Conservation (phyloP, 1,284 basidiomycete species). For the Cystobasidium pallidum region DNA sequence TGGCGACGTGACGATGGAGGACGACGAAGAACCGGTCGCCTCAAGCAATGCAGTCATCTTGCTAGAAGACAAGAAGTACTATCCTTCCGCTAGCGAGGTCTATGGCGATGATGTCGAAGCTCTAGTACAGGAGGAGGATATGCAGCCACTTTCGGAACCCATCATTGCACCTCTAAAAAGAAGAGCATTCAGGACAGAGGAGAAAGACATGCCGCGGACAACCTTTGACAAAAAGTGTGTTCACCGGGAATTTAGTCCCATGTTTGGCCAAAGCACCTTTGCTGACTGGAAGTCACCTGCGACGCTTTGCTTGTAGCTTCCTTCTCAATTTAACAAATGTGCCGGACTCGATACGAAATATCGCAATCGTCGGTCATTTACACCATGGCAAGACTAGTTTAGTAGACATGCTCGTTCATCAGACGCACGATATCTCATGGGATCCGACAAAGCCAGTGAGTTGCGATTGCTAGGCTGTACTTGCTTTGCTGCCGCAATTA, state of each 20-base stretch:
- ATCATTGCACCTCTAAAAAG: slow-evolving; percentile 94
- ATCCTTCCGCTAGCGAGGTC: slow-evolving; percentile 86
- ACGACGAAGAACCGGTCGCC: slow-evolving; percentile 48
- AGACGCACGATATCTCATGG: slow-evolving; percentile 94
- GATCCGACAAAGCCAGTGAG: slow-evolving; percentile 82
- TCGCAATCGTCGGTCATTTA: slow-evolving; percentile 90
- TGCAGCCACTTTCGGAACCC: slow-evolving; percentile 91
- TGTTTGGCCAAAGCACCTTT: slow-evolving; percentile 2
- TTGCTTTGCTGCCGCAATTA: background rate
- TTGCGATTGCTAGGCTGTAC: slow-evolving; percentile 46
- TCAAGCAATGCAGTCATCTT: slow-evolving; percentile 43
- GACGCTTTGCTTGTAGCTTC: slow-evolving; percentile 64
- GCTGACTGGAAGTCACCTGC: background rate
- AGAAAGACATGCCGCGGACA: slow-evolving; percentile 89
- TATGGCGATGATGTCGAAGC: slow-evolving; percentile 88
- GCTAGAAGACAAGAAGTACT: slow-evolving; percentile 97
- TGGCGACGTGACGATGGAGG: slow-evolving; percentile 57
- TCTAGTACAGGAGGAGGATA: slow-evolving; percentile 96
- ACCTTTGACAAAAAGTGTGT: slow-evolving; percentile 89
- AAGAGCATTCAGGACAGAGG: slow-evolving; percentile 79
- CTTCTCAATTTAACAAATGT: slow-evolving; percentile 87
- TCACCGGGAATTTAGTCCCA: background rate
- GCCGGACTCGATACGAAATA: slow-evolving; percentile 93
- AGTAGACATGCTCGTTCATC: slow-evolving; percentile 94
- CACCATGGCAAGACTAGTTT: slow-evolving; percentile 98